phyloP scores from a whole-genome alignment of 441 rosid species.

The Populus hybrid region DNA sequence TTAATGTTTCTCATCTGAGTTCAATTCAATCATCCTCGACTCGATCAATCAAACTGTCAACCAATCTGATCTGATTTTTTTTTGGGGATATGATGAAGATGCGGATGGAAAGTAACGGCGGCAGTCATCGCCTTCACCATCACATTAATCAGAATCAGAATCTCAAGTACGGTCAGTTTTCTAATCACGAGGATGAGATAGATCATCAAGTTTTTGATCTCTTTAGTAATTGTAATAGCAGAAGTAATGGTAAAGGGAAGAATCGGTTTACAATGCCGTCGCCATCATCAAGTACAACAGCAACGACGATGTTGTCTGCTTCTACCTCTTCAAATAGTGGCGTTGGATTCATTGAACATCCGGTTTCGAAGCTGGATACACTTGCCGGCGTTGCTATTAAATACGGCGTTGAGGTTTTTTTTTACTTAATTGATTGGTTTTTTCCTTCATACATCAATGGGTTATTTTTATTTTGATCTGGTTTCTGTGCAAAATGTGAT shows the following conservation, averaged over 20 bases:
- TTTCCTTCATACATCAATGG: not conserved
- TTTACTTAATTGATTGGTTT: not conserved
- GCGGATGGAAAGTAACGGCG: not conserved
- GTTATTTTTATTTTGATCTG: not conserved
- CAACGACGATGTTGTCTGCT: not conserved
- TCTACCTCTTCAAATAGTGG: not conserved
- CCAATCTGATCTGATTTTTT: not conserved
- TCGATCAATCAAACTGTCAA: not conserved
- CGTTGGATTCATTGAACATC: constrained; percentile 38
- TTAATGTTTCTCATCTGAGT: not conserved
- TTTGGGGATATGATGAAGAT: not conserved
- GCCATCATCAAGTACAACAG: not conserved
- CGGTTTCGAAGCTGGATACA: constrained; percentile 53
- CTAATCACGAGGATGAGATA: not conserved
- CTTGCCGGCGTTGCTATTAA: constrained; percentile 72
- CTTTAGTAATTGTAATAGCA: not conserved
- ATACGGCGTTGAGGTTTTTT: constrained; percentile 59
- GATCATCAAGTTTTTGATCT: not conserved
- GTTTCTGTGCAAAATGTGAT: not conserved
- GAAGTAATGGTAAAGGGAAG: not conserved
- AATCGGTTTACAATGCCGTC: not conserved
- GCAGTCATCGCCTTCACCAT: not conserved
- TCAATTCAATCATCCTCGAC: not conserved
- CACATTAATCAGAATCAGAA: not conserved
- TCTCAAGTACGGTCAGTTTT: not conserved